A percentile compares a stretch with the other conserved stretches of the same genome.
Evolutionary conservation across 768 basidiomycete species (phyloP).

Genomic region (Termitomyces sp.): DNA sequence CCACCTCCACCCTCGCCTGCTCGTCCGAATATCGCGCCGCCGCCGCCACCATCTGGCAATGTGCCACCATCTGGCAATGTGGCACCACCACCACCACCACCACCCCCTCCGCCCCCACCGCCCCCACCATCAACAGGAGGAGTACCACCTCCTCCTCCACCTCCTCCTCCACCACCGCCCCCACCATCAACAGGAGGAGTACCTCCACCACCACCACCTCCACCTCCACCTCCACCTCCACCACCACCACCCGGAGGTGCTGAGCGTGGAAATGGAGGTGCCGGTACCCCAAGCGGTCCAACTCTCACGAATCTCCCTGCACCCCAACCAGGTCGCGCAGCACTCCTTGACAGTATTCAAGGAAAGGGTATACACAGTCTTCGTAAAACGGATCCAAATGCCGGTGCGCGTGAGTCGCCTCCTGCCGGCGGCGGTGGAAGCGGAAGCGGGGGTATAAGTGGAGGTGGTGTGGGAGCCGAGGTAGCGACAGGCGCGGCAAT

Average conservation of each 20-base stretch:
- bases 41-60: slow-evolving; percentile 15
- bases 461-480: slow-evolving; percentile 34
- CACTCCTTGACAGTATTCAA: slow-evolving; percentile 10
- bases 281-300: slow-evolving; percentile 9
- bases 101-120: slow-evolving; percentile 27
- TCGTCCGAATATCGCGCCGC: slow-evolving; percentile 4
- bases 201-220: slow-evolving; percentile 19
- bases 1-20: slow-evolving; percentile 17
- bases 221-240: slow-evolving; percentile 38
- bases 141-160: slow-evolving; percentile 1
- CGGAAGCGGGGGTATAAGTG: slow-evolving; percentile 20
- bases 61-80: slow-evolving; percentile 9
- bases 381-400: slow-evolving; percentile 10
- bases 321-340: slow-evolving; percentile 48
- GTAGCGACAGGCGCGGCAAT: slow-evolving; percentile 27
- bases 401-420: not conserved
- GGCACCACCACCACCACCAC: slow-evolving; percentile 1
- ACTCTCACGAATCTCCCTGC: slow-evolving; percentile 33
- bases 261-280: not conserved
- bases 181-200: slow-evolving; percentile 18
- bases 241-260: slow-evolving; percentile 21
- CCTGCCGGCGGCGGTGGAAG: slow-evolving; percentile 15
- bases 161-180: slow-evolving; percentile 18
- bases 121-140: too few relatives aligned
- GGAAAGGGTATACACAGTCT: slow-evolving; percentile 9